These are phyloP conservation scores for Pyrenochaeta sp. DNA, from an alignment of 2,329 filamentous ascomycete genomes.

Conservation along the genomic window DNA sequence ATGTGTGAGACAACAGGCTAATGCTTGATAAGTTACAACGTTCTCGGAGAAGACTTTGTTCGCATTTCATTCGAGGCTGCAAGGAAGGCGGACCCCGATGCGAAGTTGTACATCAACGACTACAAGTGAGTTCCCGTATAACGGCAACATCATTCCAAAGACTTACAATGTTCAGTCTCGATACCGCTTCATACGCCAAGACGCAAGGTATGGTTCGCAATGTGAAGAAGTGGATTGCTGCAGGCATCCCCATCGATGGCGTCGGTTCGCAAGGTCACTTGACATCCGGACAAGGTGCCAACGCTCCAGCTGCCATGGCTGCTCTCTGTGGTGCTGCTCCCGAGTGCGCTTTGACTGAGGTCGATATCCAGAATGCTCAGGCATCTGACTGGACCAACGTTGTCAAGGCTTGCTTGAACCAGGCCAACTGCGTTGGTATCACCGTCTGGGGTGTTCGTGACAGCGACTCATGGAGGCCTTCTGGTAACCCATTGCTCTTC, in stretches of 20 bases:
- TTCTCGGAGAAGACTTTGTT: slow-evolving; percentile 76
- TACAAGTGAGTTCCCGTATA: slow-evolving; percentile 59
- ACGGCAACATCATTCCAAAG: too few species aligned
- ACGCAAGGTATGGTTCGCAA: slow-evolving; percentile 62
- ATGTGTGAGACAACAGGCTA: too few species aligned
- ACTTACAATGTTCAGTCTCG: slow-evolving; percentile 61
- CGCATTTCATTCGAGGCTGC: slow-evolving; percentile 75
- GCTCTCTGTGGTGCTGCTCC: slow-evolving; percentile 62
- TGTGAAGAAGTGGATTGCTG: slow-evolving; percentile 70
- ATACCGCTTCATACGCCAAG: slow-evolving; percentile 67
- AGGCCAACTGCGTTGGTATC: slow-evolving; percentile 70
- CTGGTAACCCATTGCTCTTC: slow-evolving; percentile 54
- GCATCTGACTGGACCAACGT: slow-evolving; percentile 65
- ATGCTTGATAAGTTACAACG: too few species aligned
- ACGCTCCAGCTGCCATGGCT: slow-evolving; percentile 56
- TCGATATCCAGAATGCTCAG: slow-evolving; percentile 69
- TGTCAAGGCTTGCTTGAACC: slow-evolving; percentile 65
- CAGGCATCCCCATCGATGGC: slow-evolving; percentile 71
- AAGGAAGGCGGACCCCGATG: slow-evolving; percentile 69
- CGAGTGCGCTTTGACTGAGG: slow-evolving; percentile 72
- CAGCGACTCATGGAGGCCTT: slow-evolving; percentile 55
- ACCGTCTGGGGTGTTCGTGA: slow-evolving; percentile 67
- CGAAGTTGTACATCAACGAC: slow-evolving; percentile 80
- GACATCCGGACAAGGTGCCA: slow-evolving; percentile 56
- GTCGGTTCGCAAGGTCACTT: slow-evolving; percentile 61